Percentiles rank a stretch among this genome's conserved stretches.
phyloP scores from a whole-genome alignment of 1,139 yeast species.

The Yamadazyma conglobata region DNA sequence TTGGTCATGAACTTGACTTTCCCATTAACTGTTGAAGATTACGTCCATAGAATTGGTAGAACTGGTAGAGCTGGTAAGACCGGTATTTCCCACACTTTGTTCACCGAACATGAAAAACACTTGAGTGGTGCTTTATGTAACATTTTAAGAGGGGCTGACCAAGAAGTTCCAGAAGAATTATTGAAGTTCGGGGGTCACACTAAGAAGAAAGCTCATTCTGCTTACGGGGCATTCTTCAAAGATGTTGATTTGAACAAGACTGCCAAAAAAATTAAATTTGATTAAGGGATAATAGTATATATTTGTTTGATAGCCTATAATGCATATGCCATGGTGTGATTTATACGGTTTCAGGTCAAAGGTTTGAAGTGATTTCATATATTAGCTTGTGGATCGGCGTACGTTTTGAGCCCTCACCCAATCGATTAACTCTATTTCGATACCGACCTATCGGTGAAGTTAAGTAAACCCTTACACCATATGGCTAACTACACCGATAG shows the following conservation, averaged over 20 bases:
- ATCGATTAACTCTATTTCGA: too few species aligned
- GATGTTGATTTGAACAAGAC: constrained; percentile 84
- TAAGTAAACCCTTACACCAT: too few species aligned
- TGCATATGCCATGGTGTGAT: too few species aligned
- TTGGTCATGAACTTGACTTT: constrained; percentile 93
- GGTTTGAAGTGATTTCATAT: too few species aligned
- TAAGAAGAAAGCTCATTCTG: constrained; percentile 93
- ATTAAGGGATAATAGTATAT: too few species aligned
- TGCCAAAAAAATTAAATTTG: constrained; percentile 89
- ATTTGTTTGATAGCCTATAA: too few species aligned
- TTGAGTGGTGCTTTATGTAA: constrained; percentile 93
- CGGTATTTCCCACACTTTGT: constrained; percentile 91
- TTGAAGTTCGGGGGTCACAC: constrained; percentile 96
- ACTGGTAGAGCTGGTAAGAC: constrained; percentile 98
- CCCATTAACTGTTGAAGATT: constrained; percentile 97
- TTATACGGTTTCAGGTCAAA: too few species aligned
- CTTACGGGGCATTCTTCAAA: constrained; percentile 94
- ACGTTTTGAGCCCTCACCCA: too few species aligned
- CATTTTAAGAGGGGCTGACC: constrained; percentile 89
- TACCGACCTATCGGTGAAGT: too few species aligned
- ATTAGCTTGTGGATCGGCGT: too few species aligned
- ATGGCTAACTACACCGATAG: too few species aligned
- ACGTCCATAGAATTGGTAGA: constrained; percentile 97
- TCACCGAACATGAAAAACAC: constrained; percentile 96
- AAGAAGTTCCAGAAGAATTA: constrained; percentile 94